Evolutionary conservation across 371 early-diverging fungal genomes (phyloP).

Genomic region (Mycotypha africana): DNA sequence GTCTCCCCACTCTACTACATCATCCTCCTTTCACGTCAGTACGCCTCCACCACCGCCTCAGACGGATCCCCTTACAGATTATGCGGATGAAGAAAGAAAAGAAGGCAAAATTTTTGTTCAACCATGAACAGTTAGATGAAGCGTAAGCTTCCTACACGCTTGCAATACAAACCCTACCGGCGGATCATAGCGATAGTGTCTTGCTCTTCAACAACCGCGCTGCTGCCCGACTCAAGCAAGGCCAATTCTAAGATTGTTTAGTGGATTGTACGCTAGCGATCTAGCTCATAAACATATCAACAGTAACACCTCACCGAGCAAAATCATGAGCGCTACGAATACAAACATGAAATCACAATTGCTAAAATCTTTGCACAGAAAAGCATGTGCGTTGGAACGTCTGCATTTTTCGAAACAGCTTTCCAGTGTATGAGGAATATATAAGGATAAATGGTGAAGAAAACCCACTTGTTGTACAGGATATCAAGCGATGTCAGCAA

Average conservation of each 20-base stretch:
- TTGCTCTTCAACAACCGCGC: conserved; percentile 88
- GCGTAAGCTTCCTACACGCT: conserved; percentile 71
- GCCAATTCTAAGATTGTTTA: conserved; percentile 68
- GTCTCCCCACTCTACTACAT: neutral
- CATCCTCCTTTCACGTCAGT: conserved; percentile 1
- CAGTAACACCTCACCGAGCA: conserved; percentile 22
- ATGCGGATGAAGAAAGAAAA: conserved; percentile 42
- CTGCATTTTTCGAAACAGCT: conserved; percentile 77
- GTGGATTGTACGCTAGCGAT: conserved; percentile 46
- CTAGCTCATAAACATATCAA: conserved; percentile 4
- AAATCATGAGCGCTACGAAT: conserved; percentile 19
- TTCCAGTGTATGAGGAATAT: conserved; percentile 58
- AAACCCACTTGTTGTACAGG: conserved; percentile 49
- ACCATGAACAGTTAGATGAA: conserved; percentile 83
- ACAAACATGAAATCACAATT: conserved; percentile 9
- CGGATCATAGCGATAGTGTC: conserved; percentile 58
- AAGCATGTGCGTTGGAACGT: conserved; percentile 78
- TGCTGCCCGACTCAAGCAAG: conserved; percentile 77
- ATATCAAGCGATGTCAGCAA: conserved; percentile 30
- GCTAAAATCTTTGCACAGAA: conserved; percentile 33
- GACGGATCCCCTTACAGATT: conserved; percentile 8
- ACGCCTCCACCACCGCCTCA: conserved; percentile 13
- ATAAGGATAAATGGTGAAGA: conserved; percentile 37
- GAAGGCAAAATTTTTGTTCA: conserved; percentile 81
- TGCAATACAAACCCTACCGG: conserved; percentile 58